Evolutionary conservation across 2,329 filamentous ascomycete genomes (phyloP), one percentile per base, ranked within the genome.

Genomic region (Curvularia verruculosa): DNA sequence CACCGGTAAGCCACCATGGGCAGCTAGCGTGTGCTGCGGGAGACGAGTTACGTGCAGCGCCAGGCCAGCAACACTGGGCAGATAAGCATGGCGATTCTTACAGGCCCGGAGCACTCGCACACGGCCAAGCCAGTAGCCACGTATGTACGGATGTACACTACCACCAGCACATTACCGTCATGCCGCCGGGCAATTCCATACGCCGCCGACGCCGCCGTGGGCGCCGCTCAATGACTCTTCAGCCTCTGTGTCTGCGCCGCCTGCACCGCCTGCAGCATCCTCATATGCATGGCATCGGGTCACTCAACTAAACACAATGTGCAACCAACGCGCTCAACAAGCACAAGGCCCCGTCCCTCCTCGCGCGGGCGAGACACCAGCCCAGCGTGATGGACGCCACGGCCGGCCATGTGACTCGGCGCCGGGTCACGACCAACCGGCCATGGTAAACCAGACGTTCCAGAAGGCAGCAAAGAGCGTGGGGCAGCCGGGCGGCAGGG

Each of bases 401-500:
- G 15, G 31, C 13, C 8, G 4, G 9, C 26, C 37, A 43, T 34
- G 44, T 56, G 53, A 46, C 29, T 37, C 13, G 13, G 31, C 2
- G 1, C 31, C 31, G 31, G n/a, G 31, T n/a, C 13, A n/a, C 31
- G 31, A 36, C 31, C n/a, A n/a, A n/a, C n/a, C n/a, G 29, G 7
- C 4, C 31, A n/a, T 36, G 31, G 31, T 3, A 12, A 5, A 31
- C 1, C 2, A 5, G 13, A 36, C 31, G 41, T 61, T 61, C 58
- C 46, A 58, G 58, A 63, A 60, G 49, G 23, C 46, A 37, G 19
- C 31, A 36, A 31, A 24, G 54, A 34, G 49, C 58, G 59, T 56
- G 59, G 59, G 60, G 54, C 52, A 54, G 39, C 39, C 54, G 56
- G 56, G 50, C 52, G 58, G 44, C 52, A 58, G 59, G 56, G 53